Conservation (phyloP, 352 stramenopile species). For the Phytophthora citrophthora region DNA sequence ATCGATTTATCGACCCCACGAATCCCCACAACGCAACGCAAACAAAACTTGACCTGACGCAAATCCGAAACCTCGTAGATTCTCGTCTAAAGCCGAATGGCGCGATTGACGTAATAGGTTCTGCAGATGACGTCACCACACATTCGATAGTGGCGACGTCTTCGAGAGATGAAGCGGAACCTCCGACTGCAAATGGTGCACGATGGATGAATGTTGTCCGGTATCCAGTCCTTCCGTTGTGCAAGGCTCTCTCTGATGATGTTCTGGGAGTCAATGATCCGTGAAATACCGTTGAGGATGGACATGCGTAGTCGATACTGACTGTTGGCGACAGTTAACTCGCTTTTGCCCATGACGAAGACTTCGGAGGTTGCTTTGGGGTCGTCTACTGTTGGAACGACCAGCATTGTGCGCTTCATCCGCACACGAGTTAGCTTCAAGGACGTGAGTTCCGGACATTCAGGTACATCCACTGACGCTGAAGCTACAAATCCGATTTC, state of each 20-base stretch:
- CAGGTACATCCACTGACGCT: slow-evolving; percentile 45
- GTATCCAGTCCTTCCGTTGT: slow-evolving; percentile 35
- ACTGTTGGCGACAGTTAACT: slow-evolving; percentile 37
- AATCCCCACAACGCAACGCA: slow-evolving; percentile 30
- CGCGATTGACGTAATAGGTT: slow-evolving; percentile 47
- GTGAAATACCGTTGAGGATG: slow-evolving; percentile 50
- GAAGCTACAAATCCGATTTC: slow-evolving; percentile 43
- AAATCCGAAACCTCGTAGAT: neutral
- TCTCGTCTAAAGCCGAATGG: slow-evolving; percentile 26
- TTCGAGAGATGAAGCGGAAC: slow-evolving; percentile 33
- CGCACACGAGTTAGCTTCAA: slow-evolving; percentile 40
- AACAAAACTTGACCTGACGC: slow-evolving; percentile 48
- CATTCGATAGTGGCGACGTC: slow-evolving; percentile 51
- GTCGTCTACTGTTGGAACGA: slow-evolving; percentile 30
- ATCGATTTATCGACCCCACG: slow-evolving; percentile 3
- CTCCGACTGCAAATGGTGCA: slow-evolving; percentile 30
- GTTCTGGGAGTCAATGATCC: slow-evolving; percentile 53
- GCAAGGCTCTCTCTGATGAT: slow-evolving; percentile 42
- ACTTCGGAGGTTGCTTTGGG: slow-evolving; percentile 44
- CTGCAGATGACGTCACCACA: slow-evolving; percentile 54
- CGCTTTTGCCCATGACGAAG: slow-evolving; percentile 41
- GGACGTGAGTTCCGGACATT: slow-evolving; percentile 41
- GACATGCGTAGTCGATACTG: slow-evolving; percentile 48
- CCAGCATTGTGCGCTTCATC: slow-evolving; percentile 49
- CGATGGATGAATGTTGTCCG: slow-evolving; percentile 23